These are phyloP conservation scores for Gossypium aridum DNA, from an alignment of 441 rosid genomes.

Conservation along the genomic window DNA sequence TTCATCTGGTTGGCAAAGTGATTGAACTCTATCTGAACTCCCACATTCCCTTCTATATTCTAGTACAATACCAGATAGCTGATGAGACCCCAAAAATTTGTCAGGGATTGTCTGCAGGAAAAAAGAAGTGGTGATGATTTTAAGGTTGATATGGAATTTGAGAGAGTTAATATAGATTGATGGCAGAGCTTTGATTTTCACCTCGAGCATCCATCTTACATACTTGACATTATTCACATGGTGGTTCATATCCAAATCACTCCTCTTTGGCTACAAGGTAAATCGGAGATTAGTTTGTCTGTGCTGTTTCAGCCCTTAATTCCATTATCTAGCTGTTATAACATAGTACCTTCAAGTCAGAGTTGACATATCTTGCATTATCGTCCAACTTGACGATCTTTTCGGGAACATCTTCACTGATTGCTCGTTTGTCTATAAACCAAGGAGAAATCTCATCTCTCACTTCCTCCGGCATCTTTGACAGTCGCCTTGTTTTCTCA, in stretches of 20 bases:
- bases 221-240: conserved; percentile 79
- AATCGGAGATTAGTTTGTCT: background rate
- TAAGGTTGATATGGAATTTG: background rate
- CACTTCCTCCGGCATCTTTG: conserved; percentile 67
- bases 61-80: conserved; percentile 37
- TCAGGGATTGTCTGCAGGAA: conserved; percentile 47
- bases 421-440: conserved; percentile 58
- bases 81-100: conserved; percentile 40
- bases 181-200: conserved; percentile 13
- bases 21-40: conserved; percentile 47
- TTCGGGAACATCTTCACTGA: conserved; percentile 47
- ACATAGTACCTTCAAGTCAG: conserved; percentile 39
- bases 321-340: background rate
- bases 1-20: conserved; percentile 50
- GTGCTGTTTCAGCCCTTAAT: background rate
- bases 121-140: background rate
- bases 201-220: conserved; percentile 79
- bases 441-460: conserved; percentile 61
- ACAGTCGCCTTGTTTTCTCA: conserved; percentile 59
- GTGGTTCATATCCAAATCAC: conserved; percentile 69
- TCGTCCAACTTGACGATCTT: conserved; percentile 52
- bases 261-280: conserved; percentile 47
- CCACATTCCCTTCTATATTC: conserved; percentile 60
- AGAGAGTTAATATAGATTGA: background rate
- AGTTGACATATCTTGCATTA: conserved; percentile 41